These are phyloP conservation scores for Aegle marmelos DNA, from an alignment of 345 rosid genomes.

Conservation along the genomic window DNA sequence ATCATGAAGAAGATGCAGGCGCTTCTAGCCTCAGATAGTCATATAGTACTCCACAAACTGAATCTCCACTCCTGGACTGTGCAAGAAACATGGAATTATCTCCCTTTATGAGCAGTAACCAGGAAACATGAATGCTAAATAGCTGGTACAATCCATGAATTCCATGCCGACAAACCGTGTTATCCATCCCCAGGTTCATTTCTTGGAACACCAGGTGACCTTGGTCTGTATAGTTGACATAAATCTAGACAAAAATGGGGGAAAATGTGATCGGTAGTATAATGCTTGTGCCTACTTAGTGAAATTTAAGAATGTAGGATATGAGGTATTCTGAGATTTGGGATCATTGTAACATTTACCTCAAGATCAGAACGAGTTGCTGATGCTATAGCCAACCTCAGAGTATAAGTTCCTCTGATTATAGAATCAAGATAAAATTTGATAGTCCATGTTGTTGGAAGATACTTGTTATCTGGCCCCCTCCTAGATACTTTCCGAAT, in stretches of 20 bases:
- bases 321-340: background rate
- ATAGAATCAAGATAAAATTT: slow-evolving; percentile 30
- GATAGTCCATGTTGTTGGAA: slow-evolving; percentile 33
- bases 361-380: slow-evolving; percentile 30
- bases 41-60: slow-evolving; percentile 34
- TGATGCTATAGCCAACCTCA: slow-evolving; percentile 39
- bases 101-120: slow-evolving; percentile 25
- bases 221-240: slow-evolving; percentile 17
- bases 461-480: slow-evolving; percentile 25
- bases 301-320: background rate
- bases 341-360: slow-evolving; percentile 8
- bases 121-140: slow-evolving; percentile 22
- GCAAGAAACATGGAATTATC: slow-evolving; percentile 31
- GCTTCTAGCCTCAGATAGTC: slow-evolving; percentile 39
- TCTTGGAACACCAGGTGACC: slow-evolving; percentile 23
- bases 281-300: background rate
- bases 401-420: slow-evolving; percentile 29
- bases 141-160: slow-evolving; percentile 32
- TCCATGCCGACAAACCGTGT: slow-evolving; percentile 37
- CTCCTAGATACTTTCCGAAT: slow-evolving; percentile 16
- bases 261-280: background rate
- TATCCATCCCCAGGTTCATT: slow-evolving; percentile 30
- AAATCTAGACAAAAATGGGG: slow-evolving; percentile 16
- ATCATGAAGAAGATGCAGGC: slow-evolving; percentile 14
- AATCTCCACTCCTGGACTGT: slow-evolving; percentile 31